Percentiles rank a stretch among this genome's conserved stretches.
Evolutionary conservation across 768 basidiomycete genomes (phyloP).

Genomic region (Cystobasidium tubakii): DNA sequence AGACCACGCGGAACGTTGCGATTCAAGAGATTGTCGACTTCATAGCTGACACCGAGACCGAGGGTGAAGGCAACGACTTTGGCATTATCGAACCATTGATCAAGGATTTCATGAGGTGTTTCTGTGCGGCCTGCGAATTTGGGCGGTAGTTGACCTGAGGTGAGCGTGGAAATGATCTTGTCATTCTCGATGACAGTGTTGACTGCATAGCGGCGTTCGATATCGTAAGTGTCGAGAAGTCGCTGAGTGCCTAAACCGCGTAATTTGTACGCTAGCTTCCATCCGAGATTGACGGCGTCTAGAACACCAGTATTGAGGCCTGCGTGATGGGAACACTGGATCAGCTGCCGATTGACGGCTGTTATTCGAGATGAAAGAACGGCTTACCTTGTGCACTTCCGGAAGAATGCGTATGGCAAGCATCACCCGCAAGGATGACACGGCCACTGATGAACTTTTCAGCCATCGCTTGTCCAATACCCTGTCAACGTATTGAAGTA

Average conservation of each 20-base stretch:
- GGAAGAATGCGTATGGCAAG: slow-evolving; percentile 38
- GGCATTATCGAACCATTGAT: slow-evolving; percentile 38
- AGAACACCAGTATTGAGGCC: slow-evolving; percentile 21
- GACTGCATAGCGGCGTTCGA: slow-evolving; percentile 35
- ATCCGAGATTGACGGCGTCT: slow-evolving; percentile 30
- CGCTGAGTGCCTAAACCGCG: slow-evolving; percentile 19
- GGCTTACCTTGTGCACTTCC: slow-evolving; percentile 43
- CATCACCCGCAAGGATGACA: slow-evolving; percentile 43
- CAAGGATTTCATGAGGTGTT: slow-evolving; percentile 35
- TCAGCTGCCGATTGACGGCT: too few relatives aligned
- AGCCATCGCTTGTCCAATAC: slow-evolving; percentile 44
- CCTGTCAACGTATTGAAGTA: not conserved
- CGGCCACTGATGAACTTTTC: slow-evolving; percentile 40
- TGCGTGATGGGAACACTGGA: not conserved
- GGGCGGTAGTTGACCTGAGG: slow-evolving; percentile 40
- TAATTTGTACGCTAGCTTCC: slow-evolving; percentile 39
- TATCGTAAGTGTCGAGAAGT: slow-evolving; percentile 38
- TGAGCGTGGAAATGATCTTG: slow-evolving; percentile 41
- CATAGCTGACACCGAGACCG: slow-evolving; percentile 41
- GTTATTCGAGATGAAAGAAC: too few relatives aligned
- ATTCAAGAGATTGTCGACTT: slow-evolving; percentile 32
- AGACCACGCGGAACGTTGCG: not conserved
- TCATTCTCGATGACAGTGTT: slow-evolving; percentile 43
- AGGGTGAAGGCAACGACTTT: slow-evolving; percentile 40
- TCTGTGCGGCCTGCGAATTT: slow-evolving; percentile 36